Conservation (phyloP, 1,139 yeast genomes). For the Suhomyces terraborum region DNA sequence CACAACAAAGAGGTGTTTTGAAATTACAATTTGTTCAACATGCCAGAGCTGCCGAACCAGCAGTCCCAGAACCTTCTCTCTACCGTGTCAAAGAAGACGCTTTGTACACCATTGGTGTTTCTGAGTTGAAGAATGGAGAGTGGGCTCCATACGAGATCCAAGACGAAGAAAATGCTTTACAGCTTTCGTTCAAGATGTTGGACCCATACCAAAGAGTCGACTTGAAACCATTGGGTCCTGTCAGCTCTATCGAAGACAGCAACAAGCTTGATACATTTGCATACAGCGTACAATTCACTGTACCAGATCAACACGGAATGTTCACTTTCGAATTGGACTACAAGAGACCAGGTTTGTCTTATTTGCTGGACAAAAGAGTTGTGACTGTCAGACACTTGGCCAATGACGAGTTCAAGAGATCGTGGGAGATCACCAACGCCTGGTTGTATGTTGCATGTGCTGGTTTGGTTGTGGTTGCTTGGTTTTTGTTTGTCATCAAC, state of each 20-base stretch:
- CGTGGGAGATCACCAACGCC: constrained; percentile 90
- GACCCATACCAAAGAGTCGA: constrained; percentile 91
- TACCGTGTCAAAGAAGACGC: constrained; percentile 78
- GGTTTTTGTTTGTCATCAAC: constrained; percentile 72
- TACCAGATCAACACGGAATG: constrained; percentile 97
- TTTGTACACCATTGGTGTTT: constrained; percentile 62
- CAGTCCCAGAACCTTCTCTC: constrained; percentile 39
- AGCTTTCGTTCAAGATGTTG: constrained; percentile 84
- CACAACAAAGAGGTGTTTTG: constrained; percentile 68
- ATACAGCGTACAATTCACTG: constrained; percentile 52
- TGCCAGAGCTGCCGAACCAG: constrained; percentile 50
- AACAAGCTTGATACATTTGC: constrained; percentile 43
- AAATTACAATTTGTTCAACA: constrained; percentile 56
- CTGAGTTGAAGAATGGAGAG: constrained; percentile 58
- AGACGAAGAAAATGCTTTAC: constrained; percentile 59
- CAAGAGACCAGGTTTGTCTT: constrained; percentile 76
- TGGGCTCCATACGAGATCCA: constrained; percentile 68
- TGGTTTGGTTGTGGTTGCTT: constrained; percentile 65
- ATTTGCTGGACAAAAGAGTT: constrained; percentile 62
- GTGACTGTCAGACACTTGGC: constrained; percentile 93
- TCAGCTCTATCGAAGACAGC: constrained; percentile 45
- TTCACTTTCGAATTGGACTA: constrained; percentile 84
- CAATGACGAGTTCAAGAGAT: constrained; percentile 90
- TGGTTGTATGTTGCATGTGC: constrained; percentile 87
- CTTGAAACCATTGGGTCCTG: constrained; percentile 48